Evolutionary conservation across 2,329 filamentous ascomycete genomes (phyloP).

Genomic region (Hypoxylon rubiginosum): DNA sequence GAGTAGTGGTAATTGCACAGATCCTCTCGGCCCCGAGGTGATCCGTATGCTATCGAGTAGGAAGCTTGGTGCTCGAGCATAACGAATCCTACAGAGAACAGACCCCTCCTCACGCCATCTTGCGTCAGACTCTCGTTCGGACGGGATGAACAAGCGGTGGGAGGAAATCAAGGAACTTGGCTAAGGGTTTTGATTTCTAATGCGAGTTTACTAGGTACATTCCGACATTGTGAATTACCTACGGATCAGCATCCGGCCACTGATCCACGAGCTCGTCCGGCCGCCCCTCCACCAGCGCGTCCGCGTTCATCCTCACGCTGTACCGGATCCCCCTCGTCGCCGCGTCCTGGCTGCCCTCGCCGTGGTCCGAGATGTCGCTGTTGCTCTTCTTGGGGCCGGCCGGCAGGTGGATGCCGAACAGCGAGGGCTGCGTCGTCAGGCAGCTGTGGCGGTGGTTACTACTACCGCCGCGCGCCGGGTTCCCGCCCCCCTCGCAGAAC

Average conservation of each 20-base stretch:
- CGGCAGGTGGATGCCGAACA: conserved; percentile 62
- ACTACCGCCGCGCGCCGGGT: conserved; percentile 36
- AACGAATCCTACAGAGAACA: too few species aligned
- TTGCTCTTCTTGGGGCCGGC: conserved; percentile 53
- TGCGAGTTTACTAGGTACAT: neutral
- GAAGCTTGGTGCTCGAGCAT: too few species aligned
- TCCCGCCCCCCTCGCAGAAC: conserved; percentile 59
- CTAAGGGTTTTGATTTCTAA: neutral
- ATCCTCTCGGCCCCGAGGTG: too few species aligned
- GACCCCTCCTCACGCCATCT: too few species aligned
- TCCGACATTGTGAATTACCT: neutral
- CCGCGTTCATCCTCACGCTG: conserved; percentile 58
- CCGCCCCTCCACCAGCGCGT: conserved; percentile 54
- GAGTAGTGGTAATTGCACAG: too few species aligned
- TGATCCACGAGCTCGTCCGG: conserved; percentile 48
- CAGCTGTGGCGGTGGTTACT: conserved; percentile 56
- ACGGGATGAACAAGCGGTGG: too few species aligned
- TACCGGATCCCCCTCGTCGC: conserved; percentile 56
- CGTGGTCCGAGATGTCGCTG: conserved; percentile 57
- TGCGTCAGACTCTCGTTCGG: too few species aligned
- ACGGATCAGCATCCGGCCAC: conserved; percentile 47
- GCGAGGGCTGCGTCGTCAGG: conserved; percentile 57
- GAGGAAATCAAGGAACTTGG: too few species aligned
- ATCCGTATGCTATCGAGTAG: too few species aligned
- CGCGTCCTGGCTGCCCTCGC: conserved; percentile 48